Percentiles rank a stretch among this genome's conserved stretches.
These are phyloP conservation scores for Golovinomyces cichoracearum DNA, from an alignment of 2,329 filamentous ascomycete species.

Conservation along the genomic window DNA sequence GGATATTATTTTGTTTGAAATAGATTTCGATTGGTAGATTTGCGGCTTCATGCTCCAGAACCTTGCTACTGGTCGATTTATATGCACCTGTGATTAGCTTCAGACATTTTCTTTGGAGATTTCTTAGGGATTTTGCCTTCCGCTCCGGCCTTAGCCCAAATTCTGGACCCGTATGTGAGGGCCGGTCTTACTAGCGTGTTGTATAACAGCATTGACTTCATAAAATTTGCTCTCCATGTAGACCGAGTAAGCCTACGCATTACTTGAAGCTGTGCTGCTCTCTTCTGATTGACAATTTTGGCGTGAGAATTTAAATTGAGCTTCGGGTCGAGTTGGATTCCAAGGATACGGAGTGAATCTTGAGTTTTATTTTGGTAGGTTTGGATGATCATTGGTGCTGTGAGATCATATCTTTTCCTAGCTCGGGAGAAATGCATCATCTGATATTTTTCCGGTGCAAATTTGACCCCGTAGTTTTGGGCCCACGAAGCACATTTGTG, in stretches of 20 bases:
- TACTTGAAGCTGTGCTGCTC: not conserved
- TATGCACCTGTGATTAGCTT: not conserved
- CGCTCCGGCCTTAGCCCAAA: not conserved
- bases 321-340: not conserved
- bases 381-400: not conserved
- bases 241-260: not conserved
- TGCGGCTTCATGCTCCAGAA: not conserved
- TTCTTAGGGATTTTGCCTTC: not conserved
- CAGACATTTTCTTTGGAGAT: not conserved
- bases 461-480: not conserved
- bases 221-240: not conserved
- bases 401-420: not conserved
- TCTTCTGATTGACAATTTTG: not conserved
- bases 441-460: too few relatives aligned
- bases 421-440: not conserved
- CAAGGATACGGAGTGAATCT: not conserved
- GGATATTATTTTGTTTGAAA: not conserved
- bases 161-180: not conserved
- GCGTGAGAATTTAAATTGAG: not conserved
- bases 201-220: not conserved
- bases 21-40: slow-evolving; percentile 1
- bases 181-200: slow-evolving; percentile 1
- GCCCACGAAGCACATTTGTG: not conserved
- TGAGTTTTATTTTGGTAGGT: not conserved
- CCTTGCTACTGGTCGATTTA: not conserved